phyloP scores from a whole-genome alignment of 2,329 filamentous ascomycete genomes.

The Hymenotorrendiella dingleyae region DNA sequence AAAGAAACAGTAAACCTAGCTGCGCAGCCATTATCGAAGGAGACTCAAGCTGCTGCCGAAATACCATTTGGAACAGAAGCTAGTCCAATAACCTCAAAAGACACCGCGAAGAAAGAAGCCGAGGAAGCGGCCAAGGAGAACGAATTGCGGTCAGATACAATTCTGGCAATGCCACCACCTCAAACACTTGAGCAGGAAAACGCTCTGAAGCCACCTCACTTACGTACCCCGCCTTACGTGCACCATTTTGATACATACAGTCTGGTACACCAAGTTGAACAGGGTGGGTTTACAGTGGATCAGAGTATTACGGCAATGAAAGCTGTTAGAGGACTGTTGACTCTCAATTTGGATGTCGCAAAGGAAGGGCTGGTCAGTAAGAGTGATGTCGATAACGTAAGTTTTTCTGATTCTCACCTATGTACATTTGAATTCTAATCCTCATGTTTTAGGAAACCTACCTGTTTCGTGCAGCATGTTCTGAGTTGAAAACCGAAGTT shows the following conservation, averaged over 20 bases:
- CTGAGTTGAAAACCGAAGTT: slow-evolving; percentile 83
- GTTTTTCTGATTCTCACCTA: no score
- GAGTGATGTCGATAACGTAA: slow-evolving; percentile 79
- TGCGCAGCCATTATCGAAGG: slow-evolving; percentile 22
- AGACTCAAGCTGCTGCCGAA: slow-evolving; percentile 20
- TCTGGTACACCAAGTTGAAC: slow-evolving; percentile 72
- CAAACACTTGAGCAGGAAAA: slow-evolving; percentile 32
- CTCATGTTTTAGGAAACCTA: slow-evolving; percentile 68
- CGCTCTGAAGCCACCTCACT: slow-evolving; percentile 54
- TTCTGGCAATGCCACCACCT: slow-evolving; percentile 42
- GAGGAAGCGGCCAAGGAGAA: slow-evolving; percentile 29
- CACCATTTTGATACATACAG: slow-evolving; percentile 97
- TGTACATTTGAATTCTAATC: no score
- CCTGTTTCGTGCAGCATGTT: slow-evolving; percentile 88
- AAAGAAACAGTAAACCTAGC: slow-evolving; percentile 8
- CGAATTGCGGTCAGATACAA: slow-evolving; percentile 42
- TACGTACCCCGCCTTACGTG: slow-evolving; percentile 71
- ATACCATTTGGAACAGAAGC: background rate
- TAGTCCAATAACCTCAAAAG: slow-evolving; percentile 1
- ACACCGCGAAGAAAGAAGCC: slow-evolving; percentile 20
- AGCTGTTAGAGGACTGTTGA: slow-evolving; percentile 71
- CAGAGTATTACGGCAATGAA: slow-evolving; percentile 91
- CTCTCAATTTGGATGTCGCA: slow-evolving; percentile 74
- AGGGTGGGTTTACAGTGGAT: slow-evolving; percentile 62
- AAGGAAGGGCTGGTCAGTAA: slow-evolving; percentile 79